Evolutionary conservation across 352 stramenopile genomes (phyloP), one percentile per base, ranked within the genome.

Genomic region (Thalassiosira sp.): DNA sequence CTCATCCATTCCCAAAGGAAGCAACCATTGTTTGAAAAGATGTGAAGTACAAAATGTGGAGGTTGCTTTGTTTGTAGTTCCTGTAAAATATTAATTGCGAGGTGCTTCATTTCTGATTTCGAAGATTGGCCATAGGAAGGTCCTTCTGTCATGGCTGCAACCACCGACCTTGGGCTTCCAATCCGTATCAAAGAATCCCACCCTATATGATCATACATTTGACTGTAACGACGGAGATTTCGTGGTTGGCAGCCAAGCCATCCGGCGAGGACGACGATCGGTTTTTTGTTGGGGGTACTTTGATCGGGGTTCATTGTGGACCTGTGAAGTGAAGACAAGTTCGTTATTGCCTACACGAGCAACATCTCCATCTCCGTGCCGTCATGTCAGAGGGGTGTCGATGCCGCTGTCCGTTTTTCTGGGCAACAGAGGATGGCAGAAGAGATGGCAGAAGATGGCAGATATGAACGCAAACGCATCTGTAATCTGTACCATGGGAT

Each of bases 1-100:
- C 68, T 16, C 20, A 83, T 40, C 62, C 70, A 77, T 76, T 83
- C 75, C 68, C 70, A 83, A 20, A 83, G 48, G 45, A 83, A 83
- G 62, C 68, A 74, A 13, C 75, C 69, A 15, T 62, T 68, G 48
- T 83, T 83, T 22, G 75, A 83, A 65, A 83, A 83, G 48, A 69
- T 27, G 43, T 83, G 75, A 24, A 83, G 28, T 16, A 83, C 53
- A 35, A 77, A 72, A 43, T 68, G 45, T 51, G 66, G 31, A 64
- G 49, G 54, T 71, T 67, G 58, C 35, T 66, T 49, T 58, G 16
- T 33, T 58, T 82, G 66, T 11, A 82, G 28, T 33, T 82, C 45
- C 18, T 61, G 31, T 18, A 82, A 61, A 37, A 57, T 56, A 48
- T 72, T 61, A 6, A 73, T 65, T 65, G 73, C 66, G 6, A 78